These are phyloP conservation scores for Pseudogymnoascus sp. DNA, from an alignment of 2,329 filamentous ascomycete species.

Conservation along the genomic window DNA sequence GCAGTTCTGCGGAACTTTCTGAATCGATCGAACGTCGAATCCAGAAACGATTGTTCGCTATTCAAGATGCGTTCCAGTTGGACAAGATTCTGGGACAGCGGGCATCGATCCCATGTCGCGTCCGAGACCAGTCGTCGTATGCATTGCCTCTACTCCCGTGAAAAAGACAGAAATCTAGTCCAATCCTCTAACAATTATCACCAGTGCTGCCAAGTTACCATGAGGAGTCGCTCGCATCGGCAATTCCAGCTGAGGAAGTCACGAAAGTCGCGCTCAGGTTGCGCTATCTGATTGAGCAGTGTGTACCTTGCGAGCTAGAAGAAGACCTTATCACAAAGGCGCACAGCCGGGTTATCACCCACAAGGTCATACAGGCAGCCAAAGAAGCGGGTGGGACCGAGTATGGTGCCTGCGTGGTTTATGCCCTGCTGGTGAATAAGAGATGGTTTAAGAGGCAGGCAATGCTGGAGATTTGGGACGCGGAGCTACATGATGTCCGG, in stretches of 20 bases:
- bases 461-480: constrained; percentile 80
- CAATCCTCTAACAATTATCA: neutral
- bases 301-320: constrained; percentile 85
- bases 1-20: neutral
- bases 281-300: constrained; percentile 83
- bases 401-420: constrained; percentile 66
- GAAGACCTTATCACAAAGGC: constrained; percentile 66
- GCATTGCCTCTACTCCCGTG: neutral
- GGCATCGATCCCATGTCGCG: constrained; percentile 7
- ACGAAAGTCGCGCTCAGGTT: constrained; percentile 85
- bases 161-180: neutral
- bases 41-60: neutral
- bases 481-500: constrained; percentile 72
- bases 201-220: constrained; percentile 61
- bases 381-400: constrained; percentile 73
- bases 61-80: neutral
- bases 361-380: constrained; percentile 71
- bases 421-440: constrained; percentile 36
- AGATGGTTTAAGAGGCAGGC: constrained; percentile 76
- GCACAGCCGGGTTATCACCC: constrained; percentile 80
- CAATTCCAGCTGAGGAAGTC: constrained; percentile 70
- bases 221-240: constrained; percentile 54
- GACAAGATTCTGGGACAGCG: neutral
- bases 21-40: neutral
- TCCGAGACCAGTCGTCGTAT: constrained; percentile 5